These are phyloP conservation scores for Fusarium siculi DNA, from an alignment of 2,329 filamentous ascomycete species.

Conservation along the genomic window DNA sequence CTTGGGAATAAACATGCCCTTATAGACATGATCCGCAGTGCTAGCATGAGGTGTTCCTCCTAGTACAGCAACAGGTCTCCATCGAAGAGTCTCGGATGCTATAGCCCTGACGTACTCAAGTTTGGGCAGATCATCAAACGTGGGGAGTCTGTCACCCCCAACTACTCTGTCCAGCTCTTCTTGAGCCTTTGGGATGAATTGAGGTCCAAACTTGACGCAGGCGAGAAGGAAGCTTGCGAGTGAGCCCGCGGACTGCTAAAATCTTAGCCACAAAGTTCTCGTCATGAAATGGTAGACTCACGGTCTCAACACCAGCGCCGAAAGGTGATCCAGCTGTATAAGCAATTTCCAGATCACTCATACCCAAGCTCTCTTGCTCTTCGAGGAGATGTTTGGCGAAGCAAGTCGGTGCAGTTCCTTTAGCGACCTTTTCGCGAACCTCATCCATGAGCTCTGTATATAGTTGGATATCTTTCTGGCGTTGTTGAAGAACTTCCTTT, in stretches of 20 bases:
- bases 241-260: constrained; percentile 55
- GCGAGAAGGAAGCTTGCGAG: constrained; percentile 63
- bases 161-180: constrained; percentile 54
- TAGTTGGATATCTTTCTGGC: constrained; percentile 51
- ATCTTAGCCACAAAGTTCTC: fast-evolving
- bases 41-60: constrained; percentile 60
- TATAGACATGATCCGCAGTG: constrained; percentile 53
- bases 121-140: constrained; percentile 49
- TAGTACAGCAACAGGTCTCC: constrained; percentile 55
- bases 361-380: constrained; percentile 53
- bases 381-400: constrained; percentile 57
- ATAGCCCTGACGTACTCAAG: constrained; percentile 52
- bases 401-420: constrained; percentile 50
- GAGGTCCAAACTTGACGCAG: constrained; percentile 61
- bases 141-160: constrained; percentile 50
- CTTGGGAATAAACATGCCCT: constrained; percentile 57
- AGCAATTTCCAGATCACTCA: constrained; percentile 56
- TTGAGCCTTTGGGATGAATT: constrained; percentile 57
- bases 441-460: constrained; percentile 55
- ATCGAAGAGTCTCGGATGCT: constrained; percentile 53
- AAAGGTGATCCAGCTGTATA: constrained; percentile 59
- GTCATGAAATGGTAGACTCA: constrained; percentile 4
- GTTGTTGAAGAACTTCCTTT: constrained; percentile 50
- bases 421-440: constrained; percentile 48
- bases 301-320: constrained; percentile 57